Evolutionary conservation across 805 yeast genomes (phyloP), one percentile per base, ranked within the genome.

Genomic region (Lipomyces mesembrius): DNA sequence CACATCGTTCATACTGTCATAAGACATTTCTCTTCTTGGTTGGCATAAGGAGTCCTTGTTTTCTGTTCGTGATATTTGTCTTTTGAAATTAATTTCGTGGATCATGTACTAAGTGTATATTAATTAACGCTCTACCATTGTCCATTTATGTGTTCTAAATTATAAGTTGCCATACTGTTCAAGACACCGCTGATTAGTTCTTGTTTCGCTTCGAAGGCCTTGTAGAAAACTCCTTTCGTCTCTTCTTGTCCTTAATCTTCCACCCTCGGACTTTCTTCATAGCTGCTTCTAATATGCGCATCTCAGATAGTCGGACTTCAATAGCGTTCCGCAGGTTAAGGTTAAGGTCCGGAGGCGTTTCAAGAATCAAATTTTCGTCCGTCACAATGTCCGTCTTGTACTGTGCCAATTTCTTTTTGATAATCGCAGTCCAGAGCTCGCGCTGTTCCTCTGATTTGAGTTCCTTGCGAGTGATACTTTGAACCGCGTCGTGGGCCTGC

Each of bases 251-350:
- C 43, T 27, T 54, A 17, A 63, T 43, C 43, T 63, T 64, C 72
- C 72, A 69, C 22, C 35, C 61, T 35, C 35, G 12, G 6, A 69
- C 64, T 55, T 61, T 59, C 14, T 32, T 46, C 29, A 59, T 56
- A 52, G 71, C 55, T 9, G 55, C 43, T 9, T 59, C 54, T 14
- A 69, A 9, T 35, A 69, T 69, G 7, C 68, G 56, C 57, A 67
- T 69, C 37, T 69, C 72, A 46, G 68, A 61, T 12, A 69, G 20
- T 34, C 72, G 56, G n/a, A 69, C 70, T 37, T 63, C 71, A 29
- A 69, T 58, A 3, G 72, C 71, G 51, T 66, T 67, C 3, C 68
- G 57, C 32, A 69, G 49, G 46, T 66, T 67, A n/a, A 60, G 43
- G n/a, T 60, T 53, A 25, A 27, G 25, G 5, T 5, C 32, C 11